These are phyloP conservation scores for Kwoniella botswanensis DNA, from an alignment of 768 basidiomycete species.

Conservation along the genomic window DNA sequence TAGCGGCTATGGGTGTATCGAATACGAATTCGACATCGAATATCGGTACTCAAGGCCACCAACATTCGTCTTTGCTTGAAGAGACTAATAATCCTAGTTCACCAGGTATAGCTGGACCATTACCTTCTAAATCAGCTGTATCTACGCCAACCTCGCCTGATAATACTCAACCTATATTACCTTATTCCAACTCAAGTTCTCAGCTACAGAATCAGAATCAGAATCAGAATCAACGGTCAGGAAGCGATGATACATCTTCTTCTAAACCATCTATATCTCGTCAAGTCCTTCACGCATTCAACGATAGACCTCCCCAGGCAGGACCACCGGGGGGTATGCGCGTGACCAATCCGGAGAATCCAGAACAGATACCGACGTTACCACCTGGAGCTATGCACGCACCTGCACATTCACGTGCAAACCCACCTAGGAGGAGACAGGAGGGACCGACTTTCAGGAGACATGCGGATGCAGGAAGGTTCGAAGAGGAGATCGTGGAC, in stretches of 20 bases:
- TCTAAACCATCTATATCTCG: conserved; percentile 4
- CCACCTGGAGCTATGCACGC: conserved; percentile 19
- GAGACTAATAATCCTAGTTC: conserved; percentile 7
- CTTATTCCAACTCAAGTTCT: conserved; percentile 3
- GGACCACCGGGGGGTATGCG: conserved; percentile 23
- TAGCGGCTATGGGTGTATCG: too few species aligned
- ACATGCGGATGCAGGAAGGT: conserved; percentile 44
- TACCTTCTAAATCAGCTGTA: conserved; percentile 28
- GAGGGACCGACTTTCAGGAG: conserved; percentile 35
- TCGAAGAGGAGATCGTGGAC: conserved; percentile 46
- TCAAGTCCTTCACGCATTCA: conserved; percentile 1
- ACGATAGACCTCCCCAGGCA: not conserved
- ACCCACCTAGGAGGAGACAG: conserved; percentile 13
- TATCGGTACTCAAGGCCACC: not conserved
- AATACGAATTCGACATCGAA: not conserved
- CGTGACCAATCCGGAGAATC: conserved; percentile 35
- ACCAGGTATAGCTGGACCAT: conserved; percentile 34
- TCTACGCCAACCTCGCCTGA: conserved; percentile 4
- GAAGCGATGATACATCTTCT: not conserved
- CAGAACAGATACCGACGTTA: conserved; percentile 30
- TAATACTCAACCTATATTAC: not conserved
- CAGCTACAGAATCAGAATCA: conserved; percentile 6
- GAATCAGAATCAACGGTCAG: conserved; percentile 5
- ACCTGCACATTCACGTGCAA: not conserved
- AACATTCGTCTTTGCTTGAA: conserved; percentile 10